Conservation (phyloP, 2,329 filamentous ascomycete genomes). For the Colletotrichum limetticola region DNA sequence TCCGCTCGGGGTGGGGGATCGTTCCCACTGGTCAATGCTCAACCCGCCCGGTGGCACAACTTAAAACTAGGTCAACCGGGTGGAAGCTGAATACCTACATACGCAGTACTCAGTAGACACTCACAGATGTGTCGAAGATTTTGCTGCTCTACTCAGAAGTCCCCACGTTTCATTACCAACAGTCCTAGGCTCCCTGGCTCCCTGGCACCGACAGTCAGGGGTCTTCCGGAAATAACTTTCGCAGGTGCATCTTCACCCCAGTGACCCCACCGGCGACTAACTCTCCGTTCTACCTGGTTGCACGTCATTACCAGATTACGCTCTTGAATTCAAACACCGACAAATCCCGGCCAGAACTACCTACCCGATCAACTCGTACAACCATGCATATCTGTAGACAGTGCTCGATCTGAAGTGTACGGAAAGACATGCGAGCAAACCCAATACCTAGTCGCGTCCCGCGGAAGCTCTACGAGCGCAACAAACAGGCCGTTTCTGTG, state of each 20-base stretch:
- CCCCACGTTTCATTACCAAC: not conserved
- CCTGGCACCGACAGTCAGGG: not conserved
- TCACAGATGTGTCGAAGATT: too few relatives aligned
- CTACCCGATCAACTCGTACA: not conserved
- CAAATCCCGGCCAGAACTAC: not conserved
- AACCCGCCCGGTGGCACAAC: not conserved
- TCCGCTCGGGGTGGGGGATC: not conserved
- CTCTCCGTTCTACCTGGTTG: too few relatives aligned
- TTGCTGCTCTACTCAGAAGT: not conserved
- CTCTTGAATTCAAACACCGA: not conserved
- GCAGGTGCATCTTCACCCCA: not conserved
- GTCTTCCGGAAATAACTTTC: not conserved
- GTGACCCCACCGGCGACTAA: not conserved
- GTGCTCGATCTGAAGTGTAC: not conserved
- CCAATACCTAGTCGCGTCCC: not conserved
- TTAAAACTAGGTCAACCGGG: not conserved
- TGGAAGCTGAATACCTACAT: too few relatives aligned
- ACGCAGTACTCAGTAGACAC: too few relatives aligned
- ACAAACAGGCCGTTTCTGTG: not conserved
- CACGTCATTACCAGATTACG: not conserved
- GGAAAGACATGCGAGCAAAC: not conserved
- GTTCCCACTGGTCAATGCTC: not conserved
- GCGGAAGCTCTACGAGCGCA: not conserved
- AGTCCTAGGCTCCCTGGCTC: not conserved
- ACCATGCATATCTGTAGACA: not conserved